Evolutionary conservation across 805 yeast species (phyloP).

Genomic region (Saturnispora halmiae): DNA sequence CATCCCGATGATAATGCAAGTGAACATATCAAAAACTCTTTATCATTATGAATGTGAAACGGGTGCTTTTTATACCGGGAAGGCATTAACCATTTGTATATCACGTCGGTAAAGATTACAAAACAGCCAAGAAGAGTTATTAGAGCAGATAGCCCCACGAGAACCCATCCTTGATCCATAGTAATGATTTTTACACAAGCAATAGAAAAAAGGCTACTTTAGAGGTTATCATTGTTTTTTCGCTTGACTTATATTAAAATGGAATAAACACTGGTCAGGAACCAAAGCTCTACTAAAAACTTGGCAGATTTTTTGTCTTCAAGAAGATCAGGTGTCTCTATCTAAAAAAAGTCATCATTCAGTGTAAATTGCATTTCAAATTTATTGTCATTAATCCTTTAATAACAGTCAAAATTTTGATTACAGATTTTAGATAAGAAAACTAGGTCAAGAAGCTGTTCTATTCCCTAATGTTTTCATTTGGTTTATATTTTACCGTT

Average conservation of each 20-base stretch:
- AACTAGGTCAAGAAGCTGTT: too few relatives aligned
- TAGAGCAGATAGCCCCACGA: conserved; percentile 55
- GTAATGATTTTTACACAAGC: too few relatives aligned
- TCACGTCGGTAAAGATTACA: conserved; percentile 51
- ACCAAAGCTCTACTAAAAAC: conserved; percentile 12
- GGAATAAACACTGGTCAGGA: conserved; percentile 3
- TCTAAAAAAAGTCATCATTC: conserved; percentile 11
- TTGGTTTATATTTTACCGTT: too few relatives aligned
- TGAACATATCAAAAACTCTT: conserved; percentile 61
- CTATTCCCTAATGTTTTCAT: too few relatives aligned
- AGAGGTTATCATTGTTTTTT: too few relatives aligned
- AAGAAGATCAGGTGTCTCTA: conserved; percentile 11
- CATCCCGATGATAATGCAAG: conserved; percentile 78
- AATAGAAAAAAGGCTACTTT: too few relatives aligned
- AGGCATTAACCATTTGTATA: conserved; percentile 40
- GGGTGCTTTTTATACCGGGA: conserved; percentile 31
- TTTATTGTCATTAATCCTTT: too few relatives aligned
- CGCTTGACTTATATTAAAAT: too few relatives aligned
- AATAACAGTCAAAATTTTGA: too few relatives aligned
- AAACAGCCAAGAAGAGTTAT: conserved; percentile 67
- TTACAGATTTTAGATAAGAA: too few relatives aligned
- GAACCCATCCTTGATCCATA: conserved; percentile 51
- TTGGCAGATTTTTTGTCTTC: conserved; percentile 11
- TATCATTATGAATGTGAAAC: conserved; percentile 50
- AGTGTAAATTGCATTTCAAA: background rate